Base-by-base conservation (phyloP, 257 asterid genomes). In the Anisodus tanguticus region DNA sequence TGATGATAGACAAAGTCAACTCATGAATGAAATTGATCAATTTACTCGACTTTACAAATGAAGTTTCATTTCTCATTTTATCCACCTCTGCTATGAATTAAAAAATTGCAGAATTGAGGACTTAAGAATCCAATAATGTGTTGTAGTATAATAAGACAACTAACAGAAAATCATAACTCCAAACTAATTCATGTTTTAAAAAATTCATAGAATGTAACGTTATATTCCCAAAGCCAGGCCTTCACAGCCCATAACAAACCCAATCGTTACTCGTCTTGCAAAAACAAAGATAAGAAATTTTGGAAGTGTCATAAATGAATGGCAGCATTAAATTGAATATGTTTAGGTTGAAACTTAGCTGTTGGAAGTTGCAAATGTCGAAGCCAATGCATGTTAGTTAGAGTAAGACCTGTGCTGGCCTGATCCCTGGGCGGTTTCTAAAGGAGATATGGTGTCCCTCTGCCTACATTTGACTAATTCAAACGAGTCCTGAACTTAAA, bases 361-460 rank as follows among this genome's bases (percentile, higher is more conserved):
- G 79, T 70, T 70, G 79, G 15, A 70, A 17, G 78, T 41, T 70
- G 55, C 78, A 70, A 59, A 60, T 60, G 67, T 22, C 35, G 12
- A 60, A 70, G 70, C 70, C 51, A 69, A 69, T 69, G 78, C 55
- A 69, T 69, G 15, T 54, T 54, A 54, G 17, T 54, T 54, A 12
- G 17, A 54, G 59, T 12, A 54, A 54, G n/a, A 15, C 2, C 16
- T 54, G 59, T 69, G 78, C 15, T 41, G 55, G 35, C 55, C 54
- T 16, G 59, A 16, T 6, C 2, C 16, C 26, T 37, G 76, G 13
- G 16, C 3, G 11, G 49, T 67, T 67, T 60, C 67, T 60, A n/a
- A 60, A 60, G 19, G 19, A 22, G 22, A 43, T 37, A 35, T 37
- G 59, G 17, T 54, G 59, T 54, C 59, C 59, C 17, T 54, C 59